Percentiles rank a stretch among this genome's conserved stretches.
phyloP scores from a whole-genome alignment of 2,329 filamentous ascomycete species.

The Hypoxylon sp. region DNA sequence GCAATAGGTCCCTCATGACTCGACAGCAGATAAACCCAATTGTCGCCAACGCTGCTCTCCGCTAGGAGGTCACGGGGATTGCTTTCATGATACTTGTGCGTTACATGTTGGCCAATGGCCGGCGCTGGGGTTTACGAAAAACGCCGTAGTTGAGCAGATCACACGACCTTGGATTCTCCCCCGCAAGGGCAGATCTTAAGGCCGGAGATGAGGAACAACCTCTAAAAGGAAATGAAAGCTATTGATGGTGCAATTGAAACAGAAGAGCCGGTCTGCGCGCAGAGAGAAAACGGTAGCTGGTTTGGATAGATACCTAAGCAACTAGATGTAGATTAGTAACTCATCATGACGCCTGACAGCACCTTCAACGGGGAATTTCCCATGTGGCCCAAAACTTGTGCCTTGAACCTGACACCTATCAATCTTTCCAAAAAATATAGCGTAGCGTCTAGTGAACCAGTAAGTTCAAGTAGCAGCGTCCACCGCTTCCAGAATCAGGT shows the following conservation, averaged over 20 bases:
- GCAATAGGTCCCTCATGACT: slow-evolving; percentile 31
- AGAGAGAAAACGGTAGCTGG: slow-evolving; percentile 27
- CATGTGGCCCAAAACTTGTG: slow-evolving; percentile 12
- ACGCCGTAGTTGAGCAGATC: slow-evolving; percentile 44
- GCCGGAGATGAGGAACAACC: slow-evolving; percentile 41
- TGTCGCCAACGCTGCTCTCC: slow-evolving; percentile 28
- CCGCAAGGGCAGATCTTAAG: slow-evolving; percentile 46
- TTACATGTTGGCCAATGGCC: slow-evolving; percentile 42
- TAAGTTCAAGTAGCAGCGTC: slow-evolving; percentile 15
- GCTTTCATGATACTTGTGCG: slow-evolving; percentile 37
- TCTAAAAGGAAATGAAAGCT: slow-evolving; percentile 36
- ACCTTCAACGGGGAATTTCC: slow-evolving; percentile 26
- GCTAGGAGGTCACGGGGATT: slow-evolving; percentile 38
- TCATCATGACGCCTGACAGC: slow-evolving; percentile 26
- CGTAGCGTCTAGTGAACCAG: slow-evolving; percentile 22
- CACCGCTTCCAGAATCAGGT: slow-evolving; percentile 21
- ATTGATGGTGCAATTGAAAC: slow-evolving; percentile 38
- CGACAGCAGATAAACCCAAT: slow-evolving; percentile 27
- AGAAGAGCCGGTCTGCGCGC: slow-evolving; percentile 13
- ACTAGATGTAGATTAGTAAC: slow-evolving; percentile 25
- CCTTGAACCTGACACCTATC: slow-evolving; percentile 21
- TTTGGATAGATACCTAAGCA: slow-evolving; percentile 8
- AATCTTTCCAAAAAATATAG: slow-evolving; percentile 15
- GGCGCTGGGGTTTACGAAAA: slow-evolving; percentile 38
- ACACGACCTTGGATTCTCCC: slow-evolving; percentile 48